Conservation (phyloP, 257 asterid species). For the Solanum ossicruentum region DNA sequence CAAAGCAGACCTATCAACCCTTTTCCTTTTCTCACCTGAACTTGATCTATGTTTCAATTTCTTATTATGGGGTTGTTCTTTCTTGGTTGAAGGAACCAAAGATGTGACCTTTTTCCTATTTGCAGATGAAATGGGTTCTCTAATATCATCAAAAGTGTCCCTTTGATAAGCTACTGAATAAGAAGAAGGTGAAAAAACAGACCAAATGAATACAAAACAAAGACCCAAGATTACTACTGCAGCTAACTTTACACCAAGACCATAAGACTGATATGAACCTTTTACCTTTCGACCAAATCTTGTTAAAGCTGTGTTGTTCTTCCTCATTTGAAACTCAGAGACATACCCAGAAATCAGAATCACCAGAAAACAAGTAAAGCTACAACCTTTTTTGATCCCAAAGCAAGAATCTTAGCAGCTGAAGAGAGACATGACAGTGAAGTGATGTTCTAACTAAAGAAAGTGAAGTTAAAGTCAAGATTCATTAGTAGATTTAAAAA, state of each 20-base stretch:
- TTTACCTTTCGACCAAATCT: constrained; percentile 81
- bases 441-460: constrained; percentile 19
- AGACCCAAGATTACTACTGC: constrained; percentile 65
- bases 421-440: not conserved
- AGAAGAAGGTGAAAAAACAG: constrained; percentile 45
- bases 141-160: constrained; percentile 74
- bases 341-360: not conserved
- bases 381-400: not conserved
- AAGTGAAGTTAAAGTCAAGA: constrained; percentile 24
- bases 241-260: constrained; percentile 58
- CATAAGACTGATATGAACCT: constrained; percentile 67
- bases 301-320: constrained; percentile 45
- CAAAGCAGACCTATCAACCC: constrained; percentile 26
- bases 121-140: constrained; percentile 46
- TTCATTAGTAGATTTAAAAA: constrained; percentile 17
- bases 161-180: constrained; percentile 68
- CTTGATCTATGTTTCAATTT: constrained; percentile 2
- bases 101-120: constrained; percentile 15
- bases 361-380: not conserved
- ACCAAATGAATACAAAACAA: constrained; percentile 80
- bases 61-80: constrained; percentile 20
- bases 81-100: constrained; percentile 13
- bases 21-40: constrained; percentile 31
- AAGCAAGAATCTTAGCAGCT: not conserved
- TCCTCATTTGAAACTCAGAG: constrained; percentile 8